Conservation (phyloP, 2,329 filamentous ascomycete genomes). For the Seiridium cupressi region DNA sequence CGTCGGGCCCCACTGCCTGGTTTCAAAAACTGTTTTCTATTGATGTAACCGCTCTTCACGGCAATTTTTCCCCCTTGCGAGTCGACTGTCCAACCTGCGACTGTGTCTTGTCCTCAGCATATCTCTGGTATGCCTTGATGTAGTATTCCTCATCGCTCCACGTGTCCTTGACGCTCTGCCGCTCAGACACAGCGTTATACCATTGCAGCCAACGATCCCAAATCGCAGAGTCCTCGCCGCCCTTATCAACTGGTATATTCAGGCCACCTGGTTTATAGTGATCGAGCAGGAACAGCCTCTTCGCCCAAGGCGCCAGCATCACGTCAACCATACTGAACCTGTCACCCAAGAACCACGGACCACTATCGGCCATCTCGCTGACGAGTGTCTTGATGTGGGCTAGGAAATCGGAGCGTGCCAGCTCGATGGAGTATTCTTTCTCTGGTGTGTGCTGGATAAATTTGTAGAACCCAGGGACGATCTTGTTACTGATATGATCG, state of each 20-base stretch:
- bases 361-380: slow-evolving; percentile 55
- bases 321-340: slow-evolving; percentile 68
- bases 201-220: slow-evolving; percentile 68
- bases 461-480: slow-evolving; percentile 69
- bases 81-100: slow-evolving; percentile 62
- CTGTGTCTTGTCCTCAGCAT: slow-evolving; percentile 64
- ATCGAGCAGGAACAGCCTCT: slow-evolving; percentile 71
- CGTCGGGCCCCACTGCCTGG: neutral
- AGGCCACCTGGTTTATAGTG: slow-evolving; percentile 64
- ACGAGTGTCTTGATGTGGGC: slow-evolving; percentile 58
- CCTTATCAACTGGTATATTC: slow-evolving; percentile 36
- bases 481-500: slow-evolving; percentile 65
- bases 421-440: slow-evolving; percentile 46
- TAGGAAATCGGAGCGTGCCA: slow-evolving; percentile 58
- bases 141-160: slow-evolving; percentile 68
- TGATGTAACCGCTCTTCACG: slow-evolving; percentile 35
- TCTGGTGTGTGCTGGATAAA: slow-evolving; percentile 53
- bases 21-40: no score
- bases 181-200: slow-evolving; percentile 55
- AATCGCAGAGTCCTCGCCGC: slow-evolving; percentile 45
- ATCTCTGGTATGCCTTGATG: slow-evolving; percentile 65
- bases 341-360: slow-evolving; percentile 67
- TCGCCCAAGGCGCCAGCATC: slow-evolving; percentile 70
- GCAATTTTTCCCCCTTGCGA: slow-evolving; percentile 60
- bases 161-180: slow-evolving; percentile 65